phyloP scores from a whole-genome alignment of 257 asterid genomes.

The Apocynum venetum region DNA sequence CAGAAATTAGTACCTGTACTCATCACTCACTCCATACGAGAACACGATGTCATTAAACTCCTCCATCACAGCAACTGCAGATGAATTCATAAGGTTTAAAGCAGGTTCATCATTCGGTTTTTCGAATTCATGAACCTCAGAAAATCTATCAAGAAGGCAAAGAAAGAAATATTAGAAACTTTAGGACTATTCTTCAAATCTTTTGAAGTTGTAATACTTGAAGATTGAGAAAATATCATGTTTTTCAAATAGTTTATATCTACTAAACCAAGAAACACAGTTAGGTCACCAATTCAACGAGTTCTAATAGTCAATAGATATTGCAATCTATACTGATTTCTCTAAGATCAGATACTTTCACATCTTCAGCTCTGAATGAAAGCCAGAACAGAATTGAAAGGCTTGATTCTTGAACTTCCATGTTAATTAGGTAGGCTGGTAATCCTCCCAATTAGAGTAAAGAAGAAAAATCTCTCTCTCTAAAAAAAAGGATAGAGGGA shows the following conservation, averaged over 20 bases:
- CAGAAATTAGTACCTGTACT: conserved; percentile 55
- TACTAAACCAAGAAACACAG: background rate
- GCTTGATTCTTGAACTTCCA: too few relatives aligned
- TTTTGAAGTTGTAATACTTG: background rate
- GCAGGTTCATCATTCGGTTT: conserved; percentile 88
- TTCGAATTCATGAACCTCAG: conserved; percentile 72
- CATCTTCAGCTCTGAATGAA: background rate
- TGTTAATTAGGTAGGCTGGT: too few relatives aligned
- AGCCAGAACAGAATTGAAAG: background rate
- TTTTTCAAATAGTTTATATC: background rate
- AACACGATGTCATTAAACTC: conserved; percentile 72
- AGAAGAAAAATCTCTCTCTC: background rate
- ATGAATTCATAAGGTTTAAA: conserved; percentile 78
- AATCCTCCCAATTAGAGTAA: too few relatives aligned
- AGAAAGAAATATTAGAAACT: conserved; percentile 9
- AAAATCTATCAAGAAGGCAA: conserved; percentile 41
- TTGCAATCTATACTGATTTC: background rate
- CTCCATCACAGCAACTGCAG: conserved; percentile 65
- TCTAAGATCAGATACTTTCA: background rate
- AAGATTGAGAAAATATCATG: background rate
- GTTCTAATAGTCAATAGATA: background rate
- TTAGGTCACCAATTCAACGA: background rate
- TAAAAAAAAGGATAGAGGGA: background rate
- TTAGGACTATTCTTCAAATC: background rate
- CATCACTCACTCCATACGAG: conserved; percentile 91